These are phyloP conservation scores for Lyophyllum decastes DNA, from an alignment of 768 basidiomycete genomes.

Conservation along the genomic window DNA sequence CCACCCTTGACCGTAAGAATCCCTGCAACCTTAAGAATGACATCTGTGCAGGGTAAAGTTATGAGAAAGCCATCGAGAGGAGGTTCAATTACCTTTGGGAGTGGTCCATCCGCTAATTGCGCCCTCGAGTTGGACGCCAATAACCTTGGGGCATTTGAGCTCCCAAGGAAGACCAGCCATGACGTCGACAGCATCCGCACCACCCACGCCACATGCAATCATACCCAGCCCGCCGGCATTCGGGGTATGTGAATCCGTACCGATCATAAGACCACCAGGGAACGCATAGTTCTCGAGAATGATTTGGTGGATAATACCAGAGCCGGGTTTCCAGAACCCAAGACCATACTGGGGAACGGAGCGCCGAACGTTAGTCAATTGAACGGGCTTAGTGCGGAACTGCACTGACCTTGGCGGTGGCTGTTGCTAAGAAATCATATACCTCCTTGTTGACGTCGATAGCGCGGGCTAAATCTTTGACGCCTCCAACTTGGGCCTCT, in stretches of 20 bases:
- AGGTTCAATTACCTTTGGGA: conserved; percentile 72
- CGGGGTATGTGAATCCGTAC: conserved; percentile 98
- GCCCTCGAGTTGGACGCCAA: conserved; percentile 95
- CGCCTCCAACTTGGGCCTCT: conserved; percentile 94
- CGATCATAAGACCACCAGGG: conserved; percentile 99
- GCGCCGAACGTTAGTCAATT: neutral
- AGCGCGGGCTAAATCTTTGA: conserved; percentile 90
- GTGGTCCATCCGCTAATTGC: conserved; percentile 97
- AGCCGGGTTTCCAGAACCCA: conserved; percentile 99
- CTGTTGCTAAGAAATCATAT: conserved; percentile 98
- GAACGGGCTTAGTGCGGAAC: neutral
- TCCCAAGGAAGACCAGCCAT: conserved; percentile 99
- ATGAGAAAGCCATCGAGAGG: neutral
- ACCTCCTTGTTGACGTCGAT: conserved; percentile 97
- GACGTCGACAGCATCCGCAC: conserved; percentile 98
- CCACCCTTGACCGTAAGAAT: conserved; percentile 99
- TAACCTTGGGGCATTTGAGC: conserved; percentile 98
- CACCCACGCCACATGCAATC: conserved; percentile 99
- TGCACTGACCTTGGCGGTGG: conserved; percentile 78
- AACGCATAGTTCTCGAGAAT: conserved; percentile 99
- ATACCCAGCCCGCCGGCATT: conserved; percentile 99
- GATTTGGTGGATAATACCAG: conserved; percentile 99
- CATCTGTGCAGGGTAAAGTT: conserved; percentile 53
- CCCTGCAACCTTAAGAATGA: conserved; percentile 98
- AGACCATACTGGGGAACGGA: conserved; percentile 88